Evolutionary conservation across 345 rosid species (phyloP).

Genomic region (Citrus unshiu): DNA sequence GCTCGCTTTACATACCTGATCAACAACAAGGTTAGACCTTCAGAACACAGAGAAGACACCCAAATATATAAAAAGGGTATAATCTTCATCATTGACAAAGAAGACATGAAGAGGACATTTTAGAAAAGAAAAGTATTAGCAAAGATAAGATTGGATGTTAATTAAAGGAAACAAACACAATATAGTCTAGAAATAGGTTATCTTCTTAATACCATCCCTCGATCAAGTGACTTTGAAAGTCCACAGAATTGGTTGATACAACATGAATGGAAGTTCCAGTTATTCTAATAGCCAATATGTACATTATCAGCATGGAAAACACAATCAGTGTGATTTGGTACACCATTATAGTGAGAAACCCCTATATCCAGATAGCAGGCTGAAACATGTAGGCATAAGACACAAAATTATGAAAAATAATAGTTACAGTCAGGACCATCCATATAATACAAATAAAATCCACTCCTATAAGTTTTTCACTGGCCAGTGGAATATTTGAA

Average conservation of each 20-base stretch:
- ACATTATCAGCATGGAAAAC: not conserved
- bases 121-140: conserved; percentile 8
- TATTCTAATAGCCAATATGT: not conserved
- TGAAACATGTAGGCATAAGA: not conserved
- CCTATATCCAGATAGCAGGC: not conserved
- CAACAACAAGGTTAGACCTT: conserved; percentile 15
- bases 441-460: not conserved
- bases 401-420: not conserved
- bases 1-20: conserved; percentile 97
- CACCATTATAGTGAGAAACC: not conserved
- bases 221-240: not conserved
- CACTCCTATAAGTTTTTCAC: not conserved
- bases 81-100: not conserved
- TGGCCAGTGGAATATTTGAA: not conserved
- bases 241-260: not conserved
- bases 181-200: not conserved
- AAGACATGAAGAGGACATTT: not conserved
- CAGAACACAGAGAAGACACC: conserved; percentile 2
- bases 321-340: not conserved
- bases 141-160: not conserved
- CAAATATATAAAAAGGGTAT: conserved; percentile 3
- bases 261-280: not conserved
- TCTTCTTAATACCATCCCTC: not conserved
- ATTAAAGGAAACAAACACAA: not conserved
- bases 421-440: not conserved